phyloP scores from a whole-genome alignment of 1,139 yeast species.

The Pneumocystis sp. region DNA sequence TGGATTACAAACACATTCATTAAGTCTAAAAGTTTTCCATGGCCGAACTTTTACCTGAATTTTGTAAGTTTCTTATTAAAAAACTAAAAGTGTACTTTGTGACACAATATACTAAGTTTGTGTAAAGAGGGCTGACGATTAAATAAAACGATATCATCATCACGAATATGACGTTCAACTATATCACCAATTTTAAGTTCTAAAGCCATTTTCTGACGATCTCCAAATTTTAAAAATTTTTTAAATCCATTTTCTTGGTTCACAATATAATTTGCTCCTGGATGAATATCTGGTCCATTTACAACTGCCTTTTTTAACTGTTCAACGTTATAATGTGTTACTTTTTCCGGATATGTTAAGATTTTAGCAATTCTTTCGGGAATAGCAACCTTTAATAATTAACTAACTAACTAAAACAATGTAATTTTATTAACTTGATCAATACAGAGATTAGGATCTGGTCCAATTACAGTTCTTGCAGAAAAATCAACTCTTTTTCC shows the following conservation, averaged over 20 bases:
- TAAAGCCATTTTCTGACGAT: slow-evolving; percentile 61
- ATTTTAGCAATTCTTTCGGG: slow-evolving; percentile 95
- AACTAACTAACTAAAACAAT: neutral
- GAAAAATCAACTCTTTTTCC: slow-evolving; percentile 99
- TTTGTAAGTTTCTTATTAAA: neutral
- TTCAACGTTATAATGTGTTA: slow-evolving; percentile 70
- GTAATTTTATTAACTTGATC: slow-evolving; percentile 28
- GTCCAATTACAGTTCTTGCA: slow-evolving; percentile 95
- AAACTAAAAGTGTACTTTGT: slow-evolving; percentile 22
- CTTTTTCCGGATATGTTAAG: slow-evolving; percentile 88
- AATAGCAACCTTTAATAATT: slow-evolving; percentile 65
- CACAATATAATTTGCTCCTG: slow-evolving; percentile 88
- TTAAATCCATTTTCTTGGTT: slow-evolving; percentile 76
- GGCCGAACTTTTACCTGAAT: slow-evolving; percentile 81
- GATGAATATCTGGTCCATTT: slow-evolving; percentile 80
- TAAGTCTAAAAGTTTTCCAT: slow-evolving; percentile 93
- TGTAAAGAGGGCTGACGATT: slow-evolving; percentile 97
- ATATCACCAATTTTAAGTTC: slow-evolving; percentile 73
- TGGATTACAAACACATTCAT: slow-evolving; percentile 98
- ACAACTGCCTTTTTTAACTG: slow-evolving; percentile 59
- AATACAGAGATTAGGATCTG: slow-evolving; percentile 87
- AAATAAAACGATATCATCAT: slow-evolving; percentile 88
- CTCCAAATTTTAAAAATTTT: slow-evolving; percentile 80
- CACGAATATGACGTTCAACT: slow-evolving; percentile 95
- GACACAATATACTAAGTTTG: slow-evolving; percentile 83